These are phyloP conservation scores for Kockiozyma suomiensis DNA, from an alignment of 805 yeast species.

Conservation along the genomic window DNA sequence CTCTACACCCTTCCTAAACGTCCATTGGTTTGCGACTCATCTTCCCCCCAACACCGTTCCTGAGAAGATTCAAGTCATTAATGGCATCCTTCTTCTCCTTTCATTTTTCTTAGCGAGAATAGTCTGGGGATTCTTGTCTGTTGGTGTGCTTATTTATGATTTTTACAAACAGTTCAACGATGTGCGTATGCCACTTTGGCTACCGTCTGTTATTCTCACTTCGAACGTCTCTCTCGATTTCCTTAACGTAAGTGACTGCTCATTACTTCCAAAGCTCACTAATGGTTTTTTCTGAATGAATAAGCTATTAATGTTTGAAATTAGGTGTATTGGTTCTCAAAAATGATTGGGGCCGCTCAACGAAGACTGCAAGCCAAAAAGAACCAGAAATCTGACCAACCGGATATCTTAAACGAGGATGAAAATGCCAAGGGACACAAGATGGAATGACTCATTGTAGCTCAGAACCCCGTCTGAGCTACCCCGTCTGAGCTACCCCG, in stretches of 20 bases:
- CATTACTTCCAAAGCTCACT: too few relatives aligned
- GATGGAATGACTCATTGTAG: conserved; percentile 20
- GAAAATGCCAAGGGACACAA: conserved; percentile 30
- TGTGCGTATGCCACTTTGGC: conserved; percentile 43
- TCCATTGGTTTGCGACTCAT: conserved; percentile 87
- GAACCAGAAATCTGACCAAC: conserved; percentile 7
- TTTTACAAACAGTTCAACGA: neutral
- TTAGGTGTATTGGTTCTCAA: conserved; percentile 74
- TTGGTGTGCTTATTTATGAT: conserved; percentile 53
- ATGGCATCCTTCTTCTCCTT: conserved; percentile 69
- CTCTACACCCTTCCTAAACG: conserved; percentile 91
- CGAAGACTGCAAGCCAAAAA: conserved; percentile 19
- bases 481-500: too few relatives aligned
- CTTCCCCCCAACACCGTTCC: conserved; percentile 70
- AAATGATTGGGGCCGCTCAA: conserved; percentile 74
- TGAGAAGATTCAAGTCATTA: conserved; percentile 49
- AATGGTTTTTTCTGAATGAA: too few relatives aligned
- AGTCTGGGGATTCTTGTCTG: conserved; percentile 83
- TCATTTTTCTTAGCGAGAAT: conserved; percentile 80
- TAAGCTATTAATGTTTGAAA: too few relatives aligned
- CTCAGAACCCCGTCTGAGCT: conserved; percentile 6
- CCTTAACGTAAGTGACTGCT: conserved; percentile 52
- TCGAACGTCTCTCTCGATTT: conserved; percentile 65
- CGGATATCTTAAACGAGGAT: conserved; percentile 22
- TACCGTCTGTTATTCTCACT: conserved; percentile 54